Percentiles rank a stretch among this genome's conserved stretches.
These are phyloP conservation scores for Ascomycota sp. DNA, from an alignment of 2,329 filamentous ascomycete species.

Conservation along the genomic window DNA sequence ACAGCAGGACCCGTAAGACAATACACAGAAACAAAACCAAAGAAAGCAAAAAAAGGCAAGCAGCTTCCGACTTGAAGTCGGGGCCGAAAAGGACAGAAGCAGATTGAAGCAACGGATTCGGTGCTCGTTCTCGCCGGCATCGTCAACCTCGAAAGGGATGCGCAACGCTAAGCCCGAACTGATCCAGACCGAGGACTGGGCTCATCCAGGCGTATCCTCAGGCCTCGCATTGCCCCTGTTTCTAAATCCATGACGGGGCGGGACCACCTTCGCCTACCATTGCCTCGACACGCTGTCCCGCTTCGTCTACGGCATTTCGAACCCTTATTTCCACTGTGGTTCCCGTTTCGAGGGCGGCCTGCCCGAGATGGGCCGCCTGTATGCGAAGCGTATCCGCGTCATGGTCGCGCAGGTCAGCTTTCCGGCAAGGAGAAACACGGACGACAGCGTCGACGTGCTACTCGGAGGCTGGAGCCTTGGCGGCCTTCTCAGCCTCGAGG, in stretches of 20 bases:
- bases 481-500: slow-evolving; percentile 28
- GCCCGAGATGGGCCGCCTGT: slow-evolving; percentile 31
- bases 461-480: slow-evolving; percentile 37
- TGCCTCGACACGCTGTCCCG: slow-evolving; percentile 28
- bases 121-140: too few relatives aligned
- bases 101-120: too few relatives aligned
- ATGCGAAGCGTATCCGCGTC: slow-evolving; percentile 23
- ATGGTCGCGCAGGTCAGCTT: slow-evolving; percentile 12
- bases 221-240: slow-evolving; percentile 23
- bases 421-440: slow-evolving; percentile 7
- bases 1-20: too few relatives aligned
- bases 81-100: too few relatives aligned
- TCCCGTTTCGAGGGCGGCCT: slow-evolving; percentile 29
- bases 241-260: slow-evolving; percentile 41
- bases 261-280: slow-evolving; percentile 37
- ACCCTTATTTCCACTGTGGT: slow-evolving; percentile 28
- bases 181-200: slow-evolving; percentile 14
- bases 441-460: slow-evolving; percentile 18
- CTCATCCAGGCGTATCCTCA: slow-evolving; percentile 4
- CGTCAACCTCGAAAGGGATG: slow-evolving; percentile 1
- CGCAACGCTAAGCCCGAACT: slow-evolving; percentile 10
- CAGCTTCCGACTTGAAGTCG: too few relatives aligned
- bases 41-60: too few relatives aligned
- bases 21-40: too few relatives aligned
- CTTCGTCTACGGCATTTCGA: slow-evolving; percentile 31